These are phyloP conservation scores for Cercospora zeina DNA, from an alignment of 2,329 filamentous ascomycete genomes.

Conservation along the genomic window DNA sequence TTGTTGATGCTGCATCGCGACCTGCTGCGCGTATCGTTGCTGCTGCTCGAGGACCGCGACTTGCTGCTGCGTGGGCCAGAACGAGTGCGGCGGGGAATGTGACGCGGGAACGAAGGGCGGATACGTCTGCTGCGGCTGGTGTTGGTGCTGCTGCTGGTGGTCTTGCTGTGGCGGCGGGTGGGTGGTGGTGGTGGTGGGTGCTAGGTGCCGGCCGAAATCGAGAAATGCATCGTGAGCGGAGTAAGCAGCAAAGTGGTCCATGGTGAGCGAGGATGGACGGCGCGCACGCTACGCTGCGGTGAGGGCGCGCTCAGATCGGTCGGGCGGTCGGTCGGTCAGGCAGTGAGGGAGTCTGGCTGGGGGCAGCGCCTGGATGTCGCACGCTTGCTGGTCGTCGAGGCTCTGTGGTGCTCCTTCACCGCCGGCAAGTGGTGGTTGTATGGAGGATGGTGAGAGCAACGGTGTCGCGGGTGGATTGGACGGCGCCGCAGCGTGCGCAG, in stretches of 20 bases:
- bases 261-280: constrained; percentile 27
- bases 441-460: constrained; percentile 18
- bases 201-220: constrained; percentile 40
- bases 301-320: constrained; percentile 1
- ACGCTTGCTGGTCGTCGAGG: constrained; percentile 9
- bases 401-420: constrained; percentile 11
- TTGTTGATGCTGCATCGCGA: constrained; percentile 33
- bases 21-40: constrained; percentile 25
- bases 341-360: constrained; percentile 44
- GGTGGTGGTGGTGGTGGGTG: constrained; percentile 26
- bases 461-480: constrained; percentile 17
- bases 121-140: constrained; percentile 7
- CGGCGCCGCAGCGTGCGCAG: constrained; percentile 11
- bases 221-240: constrained; percentile 44
- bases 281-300: constrained; percentile 11
- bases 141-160: constrained; percentile 16
- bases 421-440: constrained; percentile 8
- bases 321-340: background rate
- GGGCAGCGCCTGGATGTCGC: constrained; percentile 56
- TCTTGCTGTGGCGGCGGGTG: constrained; percentile 32
- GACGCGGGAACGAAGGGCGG: constrained; percentile 7
- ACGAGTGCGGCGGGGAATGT: constrained; percentile 9
- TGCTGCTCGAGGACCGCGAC: constrained; percentile 29
- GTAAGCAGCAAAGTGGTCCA: constrained; percentile 48
- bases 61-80: constrained; percentile 11